Evolutionary conservation across 345 rosid species (phyloP).

Genomic region (Citrus cavaleriei): DNA sequence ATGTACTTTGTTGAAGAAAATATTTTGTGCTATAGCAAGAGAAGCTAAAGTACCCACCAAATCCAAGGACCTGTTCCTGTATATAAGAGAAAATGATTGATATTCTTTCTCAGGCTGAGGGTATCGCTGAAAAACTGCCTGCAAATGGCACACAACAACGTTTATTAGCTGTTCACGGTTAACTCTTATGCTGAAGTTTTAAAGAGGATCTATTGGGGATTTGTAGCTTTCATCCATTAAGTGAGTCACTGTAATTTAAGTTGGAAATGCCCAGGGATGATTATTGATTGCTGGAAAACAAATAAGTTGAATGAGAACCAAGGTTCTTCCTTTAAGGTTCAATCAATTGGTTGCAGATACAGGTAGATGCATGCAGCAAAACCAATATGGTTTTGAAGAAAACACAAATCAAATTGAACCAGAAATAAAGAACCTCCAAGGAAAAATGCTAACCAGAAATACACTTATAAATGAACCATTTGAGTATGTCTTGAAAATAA

Average conservation of each 20-base stretch:
- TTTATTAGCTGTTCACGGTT: neutral
- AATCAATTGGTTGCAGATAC: neutral
- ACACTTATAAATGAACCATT: neutral
- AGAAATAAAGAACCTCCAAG: neutral
- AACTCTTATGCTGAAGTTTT: neutral
- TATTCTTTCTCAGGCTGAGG: conserved; percentile 80
- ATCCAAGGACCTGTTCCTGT: conserved; percentile 67
- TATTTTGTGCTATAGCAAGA: neutral
- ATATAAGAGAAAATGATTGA: conserved; percentile 76
- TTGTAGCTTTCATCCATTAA: neutral
- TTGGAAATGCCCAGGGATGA: neutral
- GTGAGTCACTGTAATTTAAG: neutral
- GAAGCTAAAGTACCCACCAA: conserved; percentile 40
- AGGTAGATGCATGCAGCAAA: neutral
- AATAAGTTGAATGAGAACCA: neutral
- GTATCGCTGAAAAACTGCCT: conserved; percentile 66
- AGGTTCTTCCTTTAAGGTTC: neutral
- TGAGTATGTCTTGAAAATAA: neutral
- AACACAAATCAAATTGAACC: neutral
- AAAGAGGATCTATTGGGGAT: neutral
- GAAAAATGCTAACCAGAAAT: neutral
- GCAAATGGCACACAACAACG: conserved; percentile 20
- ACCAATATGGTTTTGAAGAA: neutral
- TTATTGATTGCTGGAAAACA: neutral
- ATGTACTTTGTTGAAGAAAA: neutral